A percentile compares a stretch with the other conserved stretches of the same genome.
phyloP scores from a whole-genome alignment of 352 stramenopile genomes.

The Chrysophaeum taylorii region DNA sequence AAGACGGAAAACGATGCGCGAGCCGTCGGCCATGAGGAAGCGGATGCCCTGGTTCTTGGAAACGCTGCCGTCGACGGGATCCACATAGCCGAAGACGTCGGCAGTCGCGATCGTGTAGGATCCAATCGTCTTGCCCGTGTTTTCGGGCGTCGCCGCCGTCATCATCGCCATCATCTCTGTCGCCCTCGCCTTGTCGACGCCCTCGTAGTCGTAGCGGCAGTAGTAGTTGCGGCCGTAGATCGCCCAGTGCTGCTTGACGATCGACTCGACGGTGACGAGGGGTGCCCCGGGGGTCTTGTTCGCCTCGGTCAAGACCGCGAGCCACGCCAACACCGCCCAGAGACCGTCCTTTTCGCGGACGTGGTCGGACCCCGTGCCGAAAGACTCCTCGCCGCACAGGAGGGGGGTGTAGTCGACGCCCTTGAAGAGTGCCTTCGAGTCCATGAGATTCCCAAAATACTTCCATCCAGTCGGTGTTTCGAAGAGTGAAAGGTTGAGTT shows the following conservation, averaged over 20 bases:
- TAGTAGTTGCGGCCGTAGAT: slow-evolving; percentile 99
- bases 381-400: slow-evolving; percentile 96
- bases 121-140: slow-evolving; percentile 46
- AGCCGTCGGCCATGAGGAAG: slow-evolving; percentile 90
- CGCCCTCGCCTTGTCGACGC: slow-evolving; percentile 69
- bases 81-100: slow-evolving; percentile 96
- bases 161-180: slow-evolving; percentile 71
- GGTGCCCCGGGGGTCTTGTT: slow-evolving; percentile 51
- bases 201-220: slow-evolving; percentile 98
- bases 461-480: slow-evolving; percentile 99
- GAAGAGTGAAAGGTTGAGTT: slow-evolving; percentile 91
- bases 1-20: slow-evolving; percentile 91
- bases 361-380: slow-evolving; percentile 97
- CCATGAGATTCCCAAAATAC: slow-evolving; percentile 99
- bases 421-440: slow-evolving; percentile 88
- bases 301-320: slow-evolving; percentile 84
- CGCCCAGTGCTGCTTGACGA: slow-evolving; percentile 89
- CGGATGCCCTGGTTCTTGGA: slow-evolving; percentile 67
- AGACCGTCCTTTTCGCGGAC: slow-evolving; percentile 99
- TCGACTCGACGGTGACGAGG: slow-evolving; percentile 90
- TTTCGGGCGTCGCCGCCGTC: slow-evolving; percentile 34
- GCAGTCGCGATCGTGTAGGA: slow-evolving; percentile 55
- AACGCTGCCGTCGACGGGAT: slow-evolving; percentile 93
- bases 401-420: slow-evolving; percentile 97
- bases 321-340: slow-evolving; percentile 95